Conservation (phyloP, 805 yeast genomes). For the Yarrowia sp. region DNA sequence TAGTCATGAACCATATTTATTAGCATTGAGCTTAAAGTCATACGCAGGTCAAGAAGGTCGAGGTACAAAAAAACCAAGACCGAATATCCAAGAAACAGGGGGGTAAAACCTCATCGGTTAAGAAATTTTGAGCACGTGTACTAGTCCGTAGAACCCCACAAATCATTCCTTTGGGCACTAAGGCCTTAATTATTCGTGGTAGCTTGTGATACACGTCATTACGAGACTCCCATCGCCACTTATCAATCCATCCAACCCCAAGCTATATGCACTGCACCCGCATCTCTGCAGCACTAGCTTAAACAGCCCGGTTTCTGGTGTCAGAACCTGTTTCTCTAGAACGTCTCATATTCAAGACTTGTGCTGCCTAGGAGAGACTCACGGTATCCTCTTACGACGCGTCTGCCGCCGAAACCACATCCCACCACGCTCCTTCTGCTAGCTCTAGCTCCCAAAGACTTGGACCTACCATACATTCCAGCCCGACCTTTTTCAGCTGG, state of each 20-base stretch:
- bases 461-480: not conserved
- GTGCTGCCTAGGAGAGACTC: not conserved
- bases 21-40: conserved; percentile 6
- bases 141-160: too few species aligned
- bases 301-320: conserved; percentile 21
- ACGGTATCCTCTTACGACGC: not conserved
- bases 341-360: not conserved
- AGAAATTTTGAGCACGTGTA: not conserved
- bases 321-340: conserved; percentile 1
- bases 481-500: not conserved
- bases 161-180: too few species aligned
- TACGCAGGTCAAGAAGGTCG: conserved; percentile 16
- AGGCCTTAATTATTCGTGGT: not conserved
- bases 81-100: not conserved
- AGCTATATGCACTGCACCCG: conserved; percentile 22
- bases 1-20: not conserved
- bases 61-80: not conserved
- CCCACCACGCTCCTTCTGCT: not conserved
- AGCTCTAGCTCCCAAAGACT: not conserved
- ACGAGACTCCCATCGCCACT: not conserved
- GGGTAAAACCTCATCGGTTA: not conserved
- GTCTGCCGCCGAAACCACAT: not conserved
- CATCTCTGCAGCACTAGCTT: conserved; percentile 24
- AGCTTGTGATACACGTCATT: not conserved
- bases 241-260: conserved; percentile 11